Evolutionary conservation across 306 rosid species (phyloP), one percentile per base, ranked within the genome.

Genomic region (Purshia tridentata): DNA sequence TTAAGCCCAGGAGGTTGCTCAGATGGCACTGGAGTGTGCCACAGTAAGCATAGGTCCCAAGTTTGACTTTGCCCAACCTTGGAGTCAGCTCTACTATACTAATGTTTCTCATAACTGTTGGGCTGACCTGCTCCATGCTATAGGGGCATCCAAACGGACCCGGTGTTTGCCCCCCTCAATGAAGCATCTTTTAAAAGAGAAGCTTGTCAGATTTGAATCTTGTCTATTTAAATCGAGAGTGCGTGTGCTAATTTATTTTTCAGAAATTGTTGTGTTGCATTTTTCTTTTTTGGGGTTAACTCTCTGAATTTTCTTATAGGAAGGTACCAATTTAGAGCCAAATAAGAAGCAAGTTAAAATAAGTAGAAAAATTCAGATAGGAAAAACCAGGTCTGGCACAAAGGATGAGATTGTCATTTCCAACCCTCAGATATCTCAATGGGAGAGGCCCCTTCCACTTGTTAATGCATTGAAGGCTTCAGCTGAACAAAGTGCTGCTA

Each of bases 401-500:
- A 67, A 76, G 22, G 79, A 85, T 35, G 45, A 77, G 54, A 16
- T 59, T 61, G 53, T 45, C 8, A 48, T 65, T 39, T 45, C 75
- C 10, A 41, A 59, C 49, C 44, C 80, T 65, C 70, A 59, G 10
- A 60, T 44, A 48, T 51, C 80, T 52, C 45, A 22, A 81, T 83
- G 72, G 22, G 56, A 72, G 64, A 67, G 54, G 49, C 69, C 71
- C 19, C 85, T 92, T 83, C 98, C 93, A 48, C 74, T 93, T 8
- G 85, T 91, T 47, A 60, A 77, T 53, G 97, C 98, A 58, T 75
- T 93, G 87, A 83, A 89, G 80, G 81, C 81, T 64, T 84, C 96
- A 0, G 92, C 97, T 18, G 86, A 82, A 54, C 83, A 87, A 76
- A 78, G 81, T 23, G 81, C 77, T 11, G 93, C 89, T 46, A 78